Conservation (phyloP, 208 protist species). For the Phytomonas francai region DNA sequence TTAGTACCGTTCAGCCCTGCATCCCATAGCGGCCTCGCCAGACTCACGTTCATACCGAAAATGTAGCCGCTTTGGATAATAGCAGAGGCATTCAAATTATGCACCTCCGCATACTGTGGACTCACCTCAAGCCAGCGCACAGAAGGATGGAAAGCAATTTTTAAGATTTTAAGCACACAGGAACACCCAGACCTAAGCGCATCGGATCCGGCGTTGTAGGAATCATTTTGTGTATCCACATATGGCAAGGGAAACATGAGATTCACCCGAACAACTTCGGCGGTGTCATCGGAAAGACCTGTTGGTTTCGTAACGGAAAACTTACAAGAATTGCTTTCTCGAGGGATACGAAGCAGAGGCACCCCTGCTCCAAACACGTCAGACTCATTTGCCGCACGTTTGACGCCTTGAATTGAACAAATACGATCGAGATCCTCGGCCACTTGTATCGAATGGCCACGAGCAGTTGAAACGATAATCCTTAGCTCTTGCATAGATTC, state of each 20-base stretch:
- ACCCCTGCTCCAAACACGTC: not conserved
- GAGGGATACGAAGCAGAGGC: not conserved
- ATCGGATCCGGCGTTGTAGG: not conserved
- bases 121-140: conserved; percentile 70
- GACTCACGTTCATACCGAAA: not conserved
- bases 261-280: not conserved
- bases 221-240: not conserved
- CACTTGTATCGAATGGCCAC: not conserved
- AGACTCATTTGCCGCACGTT: not conserved
- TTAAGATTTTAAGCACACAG: not conserved
- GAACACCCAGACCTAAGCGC: not conserved
- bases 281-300: not conserved
- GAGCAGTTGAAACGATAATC: not conserved
- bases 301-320: not conserved
- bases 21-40: conserved; percentile 39
- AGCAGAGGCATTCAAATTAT: conserved; percentile 30
- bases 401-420: not conserved
- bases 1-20: conserved; percentile 57
- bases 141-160: conserved; percentile 32
- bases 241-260: not conserved
- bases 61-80: conserved; percentile 28
- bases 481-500: not conserved
- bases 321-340: not conserved
- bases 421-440: not conserved
- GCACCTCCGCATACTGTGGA: conserved; percentile 15